Evolutionary conservation across 257 asterid genomes (phyloP), one percentile per base, ranked within the genome.

Genomic region (Rehmannia glutinosa): DNA sequence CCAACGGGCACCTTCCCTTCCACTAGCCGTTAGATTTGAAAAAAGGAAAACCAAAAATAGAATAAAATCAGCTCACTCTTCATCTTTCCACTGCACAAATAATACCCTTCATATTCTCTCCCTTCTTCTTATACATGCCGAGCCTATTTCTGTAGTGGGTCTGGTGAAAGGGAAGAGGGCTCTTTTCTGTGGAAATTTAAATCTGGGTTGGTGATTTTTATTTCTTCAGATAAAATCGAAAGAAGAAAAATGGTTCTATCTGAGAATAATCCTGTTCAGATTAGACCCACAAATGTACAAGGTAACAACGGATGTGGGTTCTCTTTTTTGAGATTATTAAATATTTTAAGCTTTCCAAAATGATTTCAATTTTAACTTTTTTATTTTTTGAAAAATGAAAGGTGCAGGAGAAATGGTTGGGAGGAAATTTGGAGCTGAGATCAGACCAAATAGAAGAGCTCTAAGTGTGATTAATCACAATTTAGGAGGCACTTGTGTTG

Each of bases 1-100:
- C 84, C 81, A 81, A 80, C 84, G 81, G 81, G 74, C 75, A 69
- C 28, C 58, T 12, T 23, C 47, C 73, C 75, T 79, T 56, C 16
- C 78, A 84, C 90, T 90, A 87, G 97, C 97, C 97, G 97, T 90
- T 90, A 68, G 70, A 79, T 87, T 90, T 84, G 87, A 50, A 54
- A 27, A n/a, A n/a, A 80, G 50, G 2, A 66, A 63, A 25, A 42
- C 17, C 36, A 55, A 65, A 60, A 53, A 50, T 42, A 66, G 61
- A 50, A 65, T 38, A 51, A 60, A 21, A 35, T 50, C 61, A 55
- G 8, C 62, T 16, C 75, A 25, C 24, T 6, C 1, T 43, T 20
- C 70, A 46, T 19, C 6, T n/a, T 53, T 71, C 41, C 55, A 70
- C 25, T 46, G 63, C 86, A 73, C 89, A 83, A 71, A 77, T 75